Percentiles rank a stretch among this genome's conserved stretches.
Conservation (phyloP, 441 rosid species). For the Erodium chrysanthum region DNA sequence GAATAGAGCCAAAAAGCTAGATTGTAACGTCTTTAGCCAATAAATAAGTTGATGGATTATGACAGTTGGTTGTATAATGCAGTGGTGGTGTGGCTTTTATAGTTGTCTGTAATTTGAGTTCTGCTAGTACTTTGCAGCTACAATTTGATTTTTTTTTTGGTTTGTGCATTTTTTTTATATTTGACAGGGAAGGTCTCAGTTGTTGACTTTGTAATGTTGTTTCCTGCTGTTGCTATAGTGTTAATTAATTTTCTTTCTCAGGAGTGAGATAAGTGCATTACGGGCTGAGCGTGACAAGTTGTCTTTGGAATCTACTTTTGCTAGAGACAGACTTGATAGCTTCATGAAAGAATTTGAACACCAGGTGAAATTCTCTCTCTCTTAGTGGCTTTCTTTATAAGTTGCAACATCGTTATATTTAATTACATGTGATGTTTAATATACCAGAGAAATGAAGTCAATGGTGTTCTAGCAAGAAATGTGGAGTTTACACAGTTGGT, state of each 20-base stretch:
- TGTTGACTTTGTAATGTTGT: not conserved
- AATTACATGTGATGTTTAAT: not conserved
- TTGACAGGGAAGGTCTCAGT: not conserved
- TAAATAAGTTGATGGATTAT: not conserved
- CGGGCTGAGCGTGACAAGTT: constrained; percentile 77
- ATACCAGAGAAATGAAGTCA: constrained; percentile 61
- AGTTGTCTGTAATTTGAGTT: not conserved
- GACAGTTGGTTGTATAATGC: not conserved
- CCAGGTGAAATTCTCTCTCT: constrained; percentile 39
- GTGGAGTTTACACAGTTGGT: constrained; percentile 81
- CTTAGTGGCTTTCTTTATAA: not conserved
- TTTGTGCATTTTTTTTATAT: not conserved
- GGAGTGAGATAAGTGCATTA: constrained; percentile 57
- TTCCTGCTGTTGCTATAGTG: not conserved
- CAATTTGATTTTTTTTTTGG: not conserved
- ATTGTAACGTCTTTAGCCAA: not conserved
- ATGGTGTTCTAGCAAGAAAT: constrained; percentile 64
- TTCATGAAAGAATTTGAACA: constrained; percentile 67
- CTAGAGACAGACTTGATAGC: constrained; percentile 64
- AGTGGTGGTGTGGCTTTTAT: no score
- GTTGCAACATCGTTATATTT: not conserved
- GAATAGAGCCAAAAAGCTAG: not conserved
- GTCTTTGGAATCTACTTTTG: constrained; percentile 60
- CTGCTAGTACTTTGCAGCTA: not conserved
- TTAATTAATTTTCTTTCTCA: constrained; percentile 20